Percentiles rank a stretch among this genome's conserved stretches.
Conservation (phyloP, 306 rosid genomes). For the Rosa rugosa region DNA sequence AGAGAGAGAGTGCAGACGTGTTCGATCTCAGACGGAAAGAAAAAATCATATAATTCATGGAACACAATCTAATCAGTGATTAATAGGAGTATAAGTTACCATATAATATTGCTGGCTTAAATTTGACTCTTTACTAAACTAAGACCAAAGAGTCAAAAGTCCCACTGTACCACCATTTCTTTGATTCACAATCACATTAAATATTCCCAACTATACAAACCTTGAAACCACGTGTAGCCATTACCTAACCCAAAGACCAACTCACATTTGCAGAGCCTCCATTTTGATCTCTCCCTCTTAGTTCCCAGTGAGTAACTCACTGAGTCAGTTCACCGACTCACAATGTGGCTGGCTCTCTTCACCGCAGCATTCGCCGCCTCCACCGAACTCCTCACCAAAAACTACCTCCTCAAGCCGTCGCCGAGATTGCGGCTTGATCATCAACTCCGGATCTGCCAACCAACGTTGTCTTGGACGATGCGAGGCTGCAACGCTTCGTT, state of each 20-base stretch:
- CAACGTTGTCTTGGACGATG: slow-evolving; percentile 11
- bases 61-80: not conserved
- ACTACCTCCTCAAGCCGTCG: slow-evolving; percentile 29
- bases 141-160: not conserved
- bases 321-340: not conserved
- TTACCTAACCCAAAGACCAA: not conserved
- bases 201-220: not conserved
- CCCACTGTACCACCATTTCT: not conserved
- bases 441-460: not conserved
- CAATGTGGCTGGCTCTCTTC: slow-evolving; percentile 61
- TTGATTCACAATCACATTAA: no score
- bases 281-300: not conserved
- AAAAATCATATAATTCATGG: no score
- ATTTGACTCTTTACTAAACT: not conserved
- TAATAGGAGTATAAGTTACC: not conserved
- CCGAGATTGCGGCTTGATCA: not conserved
- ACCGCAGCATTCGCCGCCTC: slow-evolving; percentile 68
- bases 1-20: no score
- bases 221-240: not conserved
- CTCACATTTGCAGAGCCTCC: not conserved
- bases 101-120: not conserved
- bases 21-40: no score
- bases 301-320: not conserved
- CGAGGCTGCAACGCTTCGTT: not conserved
- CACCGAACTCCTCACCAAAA: slow-evolving; percentile 57